Base-by-base conservation (phyloP, 805 yeast species). In the Yarrowia osloensis region DNA sequence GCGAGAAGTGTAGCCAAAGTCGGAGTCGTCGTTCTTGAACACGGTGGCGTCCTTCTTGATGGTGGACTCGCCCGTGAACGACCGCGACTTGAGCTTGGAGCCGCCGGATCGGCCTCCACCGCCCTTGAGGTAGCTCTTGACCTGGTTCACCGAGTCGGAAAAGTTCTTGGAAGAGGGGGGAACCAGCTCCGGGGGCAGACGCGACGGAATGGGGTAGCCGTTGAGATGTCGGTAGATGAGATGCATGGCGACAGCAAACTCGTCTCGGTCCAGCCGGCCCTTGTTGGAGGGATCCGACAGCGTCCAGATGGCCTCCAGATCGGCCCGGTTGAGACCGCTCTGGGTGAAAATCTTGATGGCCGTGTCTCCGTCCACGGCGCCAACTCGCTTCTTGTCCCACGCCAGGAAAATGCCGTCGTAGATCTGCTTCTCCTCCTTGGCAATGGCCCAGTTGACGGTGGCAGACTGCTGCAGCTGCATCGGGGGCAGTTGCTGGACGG, bases 181-280 rank as follows among this genome's bases (percentile, higher is more conserved):
- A 33, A 92, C 80, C 70, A 94, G 83, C 74, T 92, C 96, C 2
- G 96, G 91, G 2, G 98, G 98, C 65, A 94, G 82, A 66, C 86
- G 81, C 57, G 81, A 75, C 26, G 99, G 99, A 62, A 95, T 78
- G n/a, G 89, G 91, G 70, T 85, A 86, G 2, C 98, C 98, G 74
- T 92, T 93, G 74, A 94, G 80, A 70, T 94, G 85, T 76, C 97
- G 85, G 78, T 95, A 94, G 50, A 94, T 94, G 68, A 94, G 81
- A 81, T 96, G 98, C 98, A 94, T 95, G 35, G 98, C 98, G 39
- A 95, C 92, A 0, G 97, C 89, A 79, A 94, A 95, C 76, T 91
- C 97, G 75, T 94, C 97, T 73, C 86, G 87, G 75, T 90, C 90
- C 71, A 94, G 85, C 74, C 85, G 86, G 4, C 98, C 97, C 67